Evolutionary conservation across 2,329 filamentous ascomycete species (phyloP), one percentile per base, ranked within the genome.

Genomic region (Paraphoma sp.): DNA sequence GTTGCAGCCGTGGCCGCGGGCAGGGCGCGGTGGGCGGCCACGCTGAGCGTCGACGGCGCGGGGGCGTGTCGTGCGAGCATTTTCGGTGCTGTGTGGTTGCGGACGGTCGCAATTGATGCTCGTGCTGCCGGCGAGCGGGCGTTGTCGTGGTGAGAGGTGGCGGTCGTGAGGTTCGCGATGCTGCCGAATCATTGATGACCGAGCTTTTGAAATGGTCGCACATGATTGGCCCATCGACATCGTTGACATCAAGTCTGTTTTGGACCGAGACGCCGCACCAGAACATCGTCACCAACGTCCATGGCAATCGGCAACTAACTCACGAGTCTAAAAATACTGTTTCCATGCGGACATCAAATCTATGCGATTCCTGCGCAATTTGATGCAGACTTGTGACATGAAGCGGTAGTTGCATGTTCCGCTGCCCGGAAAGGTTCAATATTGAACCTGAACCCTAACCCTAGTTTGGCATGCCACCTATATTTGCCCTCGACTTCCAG

Each of bases 61-160:
- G 76, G 75, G 42, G 73, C 71, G 55, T 79, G 76, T 64, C 78
- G 70, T 62, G 77, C 69, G 63, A 80, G 73, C 76, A 80, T 80
- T 57, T 47, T 75, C 67, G 58, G 59, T 67, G 65, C 67, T 56
- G 56, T 55, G 16, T 58, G 28, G 61, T 60, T 56, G 51, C 63
- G 60, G 53, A 59, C 59, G 67, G 67, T 61, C 74, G 77, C 69
- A 78, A 76, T 76, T 76, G 74, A 73, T 67, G 70, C 72, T 72
- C 64, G 59, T 59, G 62, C 60, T 62, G 65, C 64, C 65, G 60
- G 60, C 60, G 44, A 51, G 59, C 61, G 63, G 63, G 63, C 63
- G 69, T 69, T 60, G 68, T 67, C 64, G 69, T 64, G 61, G 60
- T 51, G 45, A 42, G 60, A 57, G 62, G 40, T 72, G 72, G 71